Base-by-base conservation (phyloP, 768 basidiomycete genomes). In the Leccinum variicolor region DNA sequence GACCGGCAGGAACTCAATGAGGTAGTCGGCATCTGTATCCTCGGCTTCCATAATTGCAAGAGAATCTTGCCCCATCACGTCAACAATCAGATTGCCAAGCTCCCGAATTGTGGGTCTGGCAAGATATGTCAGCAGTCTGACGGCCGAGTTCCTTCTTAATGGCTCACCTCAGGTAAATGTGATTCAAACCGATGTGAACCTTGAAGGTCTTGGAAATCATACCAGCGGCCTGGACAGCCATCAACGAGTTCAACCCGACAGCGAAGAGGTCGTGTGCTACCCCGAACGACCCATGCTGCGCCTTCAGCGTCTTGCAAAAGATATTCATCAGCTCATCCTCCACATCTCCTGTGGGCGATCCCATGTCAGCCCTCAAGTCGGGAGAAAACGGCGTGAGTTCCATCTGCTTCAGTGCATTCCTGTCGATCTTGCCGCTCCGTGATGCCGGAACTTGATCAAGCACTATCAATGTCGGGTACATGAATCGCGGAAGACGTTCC, bases 151-250 rank as follows among this genome's bases (percentile, higher is more conserved):
- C 4, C 8, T n/a, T 36, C 14, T 31, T 4, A 4, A 33, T 7
- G 19, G 33, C 69, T 55, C 50, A 69, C 69, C 66, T 69, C 54
- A 70, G 57, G 49, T 70, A 70, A 33, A 66, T 61, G 45, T 70
- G 64, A 28, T 70, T 70, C 48, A 70, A 56, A 25, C 69, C 69
- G 28, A 70, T 63, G 52, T 70, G 67, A 5, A 69, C 67, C 25
- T 28, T 58, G 49, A 70, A 70, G 6, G 67, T 71, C 62, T 67
- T 70, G 29, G 69, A 67, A 26, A 71, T 53, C 26, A 65, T 10
- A 34, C 69, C 69, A 49, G 69, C 69, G 1, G 67, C 69, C 56
- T 71, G 69, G n/a, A 70, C 69, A 10, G 69, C 69, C 69, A 70
- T 71, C 50, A 71, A 50, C 23, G 69, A 69, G 57, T 70, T 71